Evolutionary conservation across 768 basidiomycete species (phyloP).

Genomic region (Calocera viscosa): DNA sequence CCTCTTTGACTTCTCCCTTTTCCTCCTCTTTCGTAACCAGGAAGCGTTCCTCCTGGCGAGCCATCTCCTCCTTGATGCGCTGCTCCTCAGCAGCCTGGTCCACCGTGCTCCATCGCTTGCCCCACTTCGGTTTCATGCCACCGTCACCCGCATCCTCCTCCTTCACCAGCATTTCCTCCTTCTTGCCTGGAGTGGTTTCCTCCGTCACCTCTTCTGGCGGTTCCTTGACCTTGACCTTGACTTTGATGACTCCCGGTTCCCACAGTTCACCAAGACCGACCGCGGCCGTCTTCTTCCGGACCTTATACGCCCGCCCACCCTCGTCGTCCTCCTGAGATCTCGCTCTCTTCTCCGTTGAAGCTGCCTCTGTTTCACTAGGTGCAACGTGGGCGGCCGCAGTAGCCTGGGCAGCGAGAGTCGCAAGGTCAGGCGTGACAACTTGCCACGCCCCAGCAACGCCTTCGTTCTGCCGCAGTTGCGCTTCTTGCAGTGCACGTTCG

Average conservation of each 20-base stretch:
- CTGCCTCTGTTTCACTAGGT: constrained; percentile 14
- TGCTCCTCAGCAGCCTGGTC: constrained; percentile 1
- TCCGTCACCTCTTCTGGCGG: constrained; percentile 22
- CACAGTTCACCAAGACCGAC: constrained; percentile 66
- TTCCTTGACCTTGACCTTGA: constrained; percentile 44
- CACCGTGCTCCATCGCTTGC: background rate
- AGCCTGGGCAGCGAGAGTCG: constrained; percentile 21
- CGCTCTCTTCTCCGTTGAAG: constrained; percentile 17
- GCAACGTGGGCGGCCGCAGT: constrained; percentile 13
- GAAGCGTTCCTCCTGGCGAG: constrained; percentile 15
- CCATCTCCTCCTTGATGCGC: constrained; percentile 16
- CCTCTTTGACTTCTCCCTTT: constrained; percentile 14
- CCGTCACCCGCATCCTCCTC: constrained; percentile 1
- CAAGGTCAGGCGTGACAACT: constrained; percentile 35
- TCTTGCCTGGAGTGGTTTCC: constrained; percentile 34
- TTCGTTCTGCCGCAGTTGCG: constrained; percentile 45
- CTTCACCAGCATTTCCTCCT: constrained; percentile 2
- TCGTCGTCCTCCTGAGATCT: constrained; percentile 35
- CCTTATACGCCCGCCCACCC: constrained; percentile 46
- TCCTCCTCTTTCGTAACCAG: constrained; percentile 13
- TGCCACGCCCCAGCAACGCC: constrained; percentile 74
- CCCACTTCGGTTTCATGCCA: background rate
- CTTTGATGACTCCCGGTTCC: constrained; percentile 58
- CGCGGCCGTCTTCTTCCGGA: constrained; percentile 49
- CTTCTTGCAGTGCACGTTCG: constrained; percentile 48